These are phyloP conservation scores for Geotrichum bryndzae DNA, from an alignment of 1,139 yeast species.

Conservation along the genomic window DNA sequence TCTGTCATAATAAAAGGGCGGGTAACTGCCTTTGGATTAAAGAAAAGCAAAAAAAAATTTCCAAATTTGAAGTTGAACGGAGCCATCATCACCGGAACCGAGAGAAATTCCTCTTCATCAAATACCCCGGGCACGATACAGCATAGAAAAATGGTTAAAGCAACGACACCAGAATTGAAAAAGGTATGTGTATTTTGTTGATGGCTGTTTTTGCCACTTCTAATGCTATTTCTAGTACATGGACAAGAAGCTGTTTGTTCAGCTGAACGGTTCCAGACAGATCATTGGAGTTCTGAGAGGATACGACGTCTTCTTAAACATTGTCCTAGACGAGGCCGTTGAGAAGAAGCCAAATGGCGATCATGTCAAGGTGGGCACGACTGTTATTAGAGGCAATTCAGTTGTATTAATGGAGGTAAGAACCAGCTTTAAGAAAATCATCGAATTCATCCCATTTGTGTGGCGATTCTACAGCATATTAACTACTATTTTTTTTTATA, in stretches of 20 bases:
- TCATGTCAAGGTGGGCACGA: slow-evolving; percentile 49
- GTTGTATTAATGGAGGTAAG: slow-evolving; percentile 39
- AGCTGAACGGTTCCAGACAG: slow-evolving; percentile 67
- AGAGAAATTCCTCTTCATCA: not conserved
- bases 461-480: not conserved
- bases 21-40: not conserved
- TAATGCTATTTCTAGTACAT: slow-evolving; percentile 45
- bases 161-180: slow-evolving; percentile 59
- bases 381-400: slow-evolving; percentile 42
- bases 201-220: not conserved
- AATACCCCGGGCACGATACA: not conserved
- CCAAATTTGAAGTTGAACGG: slow-evolving; percentile 8
- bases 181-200: slow-evolving; percentile 34
- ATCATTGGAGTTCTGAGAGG: slow-evolving; percentile 72
- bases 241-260: slow-evolving; percentile 66
- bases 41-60: slow-evolving; percentile 1
- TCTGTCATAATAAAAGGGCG: not conserved
- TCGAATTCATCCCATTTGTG: not conserved
- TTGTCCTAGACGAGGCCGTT: slow-evolving; percentile 67
- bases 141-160: slow-evolving; percentile 29
- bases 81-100: not conserved
- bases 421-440: not conserved
- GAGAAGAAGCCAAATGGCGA: slow-evolving; percentile 53
- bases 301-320: slow-evolving; percentile 69
- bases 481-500: not conserved